phyloP scores from a whole-genome alignment of 2,329 filamentous ascomycete genomes.

The Pezicula radicicola region DNA sequence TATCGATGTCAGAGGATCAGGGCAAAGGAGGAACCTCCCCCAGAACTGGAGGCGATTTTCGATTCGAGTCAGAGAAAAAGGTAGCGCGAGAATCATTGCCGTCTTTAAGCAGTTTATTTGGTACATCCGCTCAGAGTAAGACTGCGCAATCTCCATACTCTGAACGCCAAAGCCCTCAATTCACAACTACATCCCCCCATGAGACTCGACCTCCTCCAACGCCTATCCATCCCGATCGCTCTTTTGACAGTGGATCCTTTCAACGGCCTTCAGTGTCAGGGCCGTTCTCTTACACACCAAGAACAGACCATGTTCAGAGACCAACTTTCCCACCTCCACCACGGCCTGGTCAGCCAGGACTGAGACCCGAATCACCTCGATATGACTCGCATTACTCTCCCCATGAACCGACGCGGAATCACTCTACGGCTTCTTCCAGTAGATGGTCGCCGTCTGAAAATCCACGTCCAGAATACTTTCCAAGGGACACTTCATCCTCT shows the following conservation, averaged over 20 bases:
- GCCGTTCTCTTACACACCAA: slow-evolving; percentile 18
- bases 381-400: slow-evolving; percentile 19
- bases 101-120: slow-evolving; percentile 30
- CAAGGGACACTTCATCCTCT: slow-evolving; percentile 27
- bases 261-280: slow-evolving; percentile 16
- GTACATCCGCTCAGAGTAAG: slow-evolving; percentile 13
- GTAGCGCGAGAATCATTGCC: slow-evolving; percentile 26
- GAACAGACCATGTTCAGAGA: slow-evolving; percentile 21
- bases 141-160: slow-evolving; percentile 25
- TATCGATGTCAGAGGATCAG: slow-evolving; percentile 17
- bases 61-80: slow-evolving; percentile 16
- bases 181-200: slow-evolving; percentile 21
- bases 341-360: slow-evolving; percentile 8
- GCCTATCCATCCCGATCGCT: slow-evolving; percentile 20
- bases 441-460: slow-evolving; percentile 27
- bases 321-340: slow-evolving; percentile 21
- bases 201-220: slow-evolving; percentile 21
- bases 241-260: slow-evolving; percentile 20
- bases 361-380: slow-evolving; percentile 25
- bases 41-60: slow-evolving; percentile 21
- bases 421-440: slow-evolving; percentile 13
- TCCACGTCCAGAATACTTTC: slow-evolving; percentile 19
- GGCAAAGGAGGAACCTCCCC: slow-evolving; percentile 10
- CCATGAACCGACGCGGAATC: slow-evolving; percentile 12
- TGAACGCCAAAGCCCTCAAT: slow-evolving; percentile 26